Evolutionary conservation across 75 land plant species (phyloP), one percentile per base, ranked within the genome.

Genomic region (Cunninghamia lanceolata): DNA sequence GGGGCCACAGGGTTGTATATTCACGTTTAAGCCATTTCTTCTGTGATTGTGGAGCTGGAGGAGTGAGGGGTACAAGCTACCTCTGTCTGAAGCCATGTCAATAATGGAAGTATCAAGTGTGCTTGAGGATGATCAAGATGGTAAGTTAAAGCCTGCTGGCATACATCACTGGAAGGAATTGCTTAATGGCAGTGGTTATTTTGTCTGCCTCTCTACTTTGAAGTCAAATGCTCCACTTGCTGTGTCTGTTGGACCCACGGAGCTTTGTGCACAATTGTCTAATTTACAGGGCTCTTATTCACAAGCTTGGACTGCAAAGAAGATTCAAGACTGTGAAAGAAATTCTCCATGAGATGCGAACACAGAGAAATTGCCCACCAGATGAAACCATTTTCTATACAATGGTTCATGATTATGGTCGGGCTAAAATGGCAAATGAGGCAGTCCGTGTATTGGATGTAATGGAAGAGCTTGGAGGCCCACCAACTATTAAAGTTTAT

Each of bases 11-110:
- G 87, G 99, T 98, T 87, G 97, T 98, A 38, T 98, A 96, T 87
- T 98, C 99, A 82, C 94, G 98, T 40, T 94, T 94, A 63, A 98
- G 99, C 88, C 92, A 96, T 8, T 96, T 98, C 86, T 98, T 96
- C 77, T 98, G 98, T 86, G 99, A 98, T 74, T 98, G 98, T 93
- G 98, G 99, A 34, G 99, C 99, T 39, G 98, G 99, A 43, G 96
- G 35, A 88, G 87, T 36, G 88, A 91, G 54, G 89, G 86, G 90
- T 46, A 2, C 47, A 46, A 46, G 2, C 1, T 40, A 40, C 40
- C n/a, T n/a, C n/a, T n/a, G n/a, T n/a, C n/a, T n/a, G n/a, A n/a
- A n/a, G n/a, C n/a, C n/a, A n/a, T n/a, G n/a, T n/a, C n/a, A n/a
- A n/a, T n/a, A n/a, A n/a, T n/a, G n/a, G n/a, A n/a, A n/a, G n/a